These are phyloP conservation scores for Arctium minus DNA, from an alignment of 129 eudicot genomes.

Conservation along the genomic window DNA sequence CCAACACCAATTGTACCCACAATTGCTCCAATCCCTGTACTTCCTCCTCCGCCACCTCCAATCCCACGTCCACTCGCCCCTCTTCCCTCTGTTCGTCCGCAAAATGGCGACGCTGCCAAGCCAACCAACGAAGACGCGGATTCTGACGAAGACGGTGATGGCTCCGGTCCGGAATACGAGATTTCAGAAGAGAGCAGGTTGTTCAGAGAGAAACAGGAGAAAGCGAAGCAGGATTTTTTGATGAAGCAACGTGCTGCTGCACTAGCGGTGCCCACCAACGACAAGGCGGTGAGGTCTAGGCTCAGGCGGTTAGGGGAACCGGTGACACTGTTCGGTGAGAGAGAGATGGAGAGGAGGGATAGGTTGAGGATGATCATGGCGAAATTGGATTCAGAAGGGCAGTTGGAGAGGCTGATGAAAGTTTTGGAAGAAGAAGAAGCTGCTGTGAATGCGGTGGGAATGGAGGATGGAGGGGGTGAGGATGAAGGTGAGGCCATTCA, in stretches of 20 bases:
- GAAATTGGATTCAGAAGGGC: constrained; percentile 77
- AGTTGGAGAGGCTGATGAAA: constrained; percentile 72
- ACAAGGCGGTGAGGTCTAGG: constrained; percentile 71
- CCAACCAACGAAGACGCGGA: background rate
- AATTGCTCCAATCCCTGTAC: constrained; percentile 26
- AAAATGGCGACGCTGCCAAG: constrained; percentile 16
- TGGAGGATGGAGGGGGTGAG: constrained; percentile 44
- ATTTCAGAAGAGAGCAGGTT: constrained; percentile 82
- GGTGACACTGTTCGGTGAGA: constrained; percentile 80
- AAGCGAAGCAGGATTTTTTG: constrained; percentile 65
- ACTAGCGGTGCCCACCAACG: constrained; percentile 88
- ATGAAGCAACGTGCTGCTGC: constrained; percentile 90
- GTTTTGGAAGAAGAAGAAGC: constrained; percentile 86
- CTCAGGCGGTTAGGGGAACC: constrained; percentile 83
- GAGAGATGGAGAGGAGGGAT: constrained; percentile 97
- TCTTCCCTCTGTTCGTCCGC: constrained; percentile 25
- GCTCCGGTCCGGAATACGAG: constrained; percentile 53
- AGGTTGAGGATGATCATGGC: constrained; percentile 84
- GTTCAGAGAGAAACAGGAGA: constrained; percentile 75
- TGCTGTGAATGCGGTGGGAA: constrained; percentile 41
- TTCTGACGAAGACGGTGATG: constrained; percentile 28
- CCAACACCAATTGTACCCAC: constrained; percentile 21
- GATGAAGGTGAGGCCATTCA: constrained; percentile 64
- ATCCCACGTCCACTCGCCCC: constrained; percentile 28
- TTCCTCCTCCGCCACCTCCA: background rate